phyloP scores from a whole-genome alignment of 225 moss, liverwort and hornwort species.

The Polytrichum commune region DNA sequence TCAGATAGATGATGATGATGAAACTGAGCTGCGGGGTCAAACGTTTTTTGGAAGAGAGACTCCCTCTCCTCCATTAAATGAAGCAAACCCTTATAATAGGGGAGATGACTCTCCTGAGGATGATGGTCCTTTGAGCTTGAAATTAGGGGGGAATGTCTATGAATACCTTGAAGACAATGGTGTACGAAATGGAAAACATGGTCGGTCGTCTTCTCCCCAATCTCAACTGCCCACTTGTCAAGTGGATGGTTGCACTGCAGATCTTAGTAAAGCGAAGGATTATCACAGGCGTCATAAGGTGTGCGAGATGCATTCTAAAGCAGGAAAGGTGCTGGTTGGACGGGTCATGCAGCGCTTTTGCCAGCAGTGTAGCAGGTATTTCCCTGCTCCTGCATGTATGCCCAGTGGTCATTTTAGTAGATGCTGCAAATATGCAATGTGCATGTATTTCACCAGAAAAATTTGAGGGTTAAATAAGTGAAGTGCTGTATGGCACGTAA shows the following conservation, averaged over 20 bases:
- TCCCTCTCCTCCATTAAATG: constrained; percentile 48
- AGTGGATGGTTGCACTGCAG: constrained; percentile 84
- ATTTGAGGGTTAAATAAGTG: too few species aligned
- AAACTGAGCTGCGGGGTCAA: constrained; percentile 36
- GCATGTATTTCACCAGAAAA: too few species aligned
- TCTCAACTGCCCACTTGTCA: constrained; percentile 76
- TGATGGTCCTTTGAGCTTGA: constrained; percentile 65
- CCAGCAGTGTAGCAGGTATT: constrained; percentile 89
- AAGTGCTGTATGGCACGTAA: too few species aligned
- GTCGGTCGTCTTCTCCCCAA: constrained; percentile 81
- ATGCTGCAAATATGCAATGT: neutral
- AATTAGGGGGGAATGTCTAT: constrained; percentile 77
- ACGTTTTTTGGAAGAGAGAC: constrained; percentile 38
- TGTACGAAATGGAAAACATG: constrained; percentile 56
- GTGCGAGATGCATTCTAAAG: constrained; percentile 88
- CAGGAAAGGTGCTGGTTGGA: constrained; percentile 62
- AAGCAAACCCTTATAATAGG: constrained; percentile 50
- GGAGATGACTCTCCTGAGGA: constrained; percentile 81
- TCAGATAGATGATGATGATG: constrained; percentile 34
- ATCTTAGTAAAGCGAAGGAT: constrained; percentile 85
- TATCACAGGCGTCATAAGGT: constrained; percentile 98
- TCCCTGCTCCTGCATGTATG: neutral
- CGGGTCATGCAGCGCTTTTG: constrained; percentile 90
- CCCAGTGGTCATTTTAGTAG: neutral
- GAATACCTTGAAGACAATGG: constrained; percentile 58